phyloP scores from a whole-genome alignment of 2,329 filamentous ascomycete species.

The Curvularia lunata region DNA sequence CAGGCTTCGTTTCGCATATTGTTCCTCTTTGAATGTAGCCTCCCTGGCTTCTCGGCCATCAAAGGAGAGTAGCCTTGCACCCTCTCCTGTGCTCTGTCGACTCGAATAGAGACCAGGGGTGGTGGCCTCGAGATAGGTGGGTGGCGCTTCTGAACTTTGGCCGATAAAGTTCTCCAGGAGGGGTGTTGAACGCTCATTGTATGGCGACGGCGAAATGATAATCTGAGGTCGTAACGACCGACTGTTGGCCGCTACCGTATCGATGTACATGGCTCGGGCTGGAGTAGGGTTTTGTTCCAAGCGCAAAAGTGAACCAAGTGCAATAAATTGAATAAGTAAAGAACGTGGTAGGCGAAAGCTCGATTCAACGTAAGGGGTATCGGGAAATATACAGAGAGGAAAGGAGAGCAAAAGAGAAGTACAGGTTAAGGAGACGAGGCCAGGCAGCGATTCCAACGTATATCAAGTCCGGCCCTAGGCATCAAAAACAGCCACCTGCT shows the following conservation, averaged over 20 bases:
- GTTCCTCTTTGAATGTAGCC: slow-evolving; percentile 31
- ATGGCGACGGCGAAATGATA: slow-evolving; percentile 22
- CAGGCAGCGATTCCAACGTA: slow-evolving; percentile 25
- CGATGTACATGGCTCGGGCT: slow-evolving; percentile 38
- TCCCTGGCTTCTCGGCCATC: slow-evolving; percentile 27
- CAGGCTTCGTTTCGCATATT: slow-evolving; percentile 28
- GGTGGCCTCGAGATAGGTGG: slow-evolving; percentile 45
- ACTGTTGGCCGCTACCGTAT: slow-evolving; percentile 42
- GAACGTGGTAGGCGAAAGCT: slow-evolving; percentile 2
- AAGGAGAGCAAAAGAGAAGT: not conserved
- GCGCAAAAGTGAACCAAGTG: not conserved
- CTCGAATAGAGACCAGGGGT: slow-evolving; percentile 41
- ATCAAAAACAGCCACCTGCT: slow-evolving; percentile 22
- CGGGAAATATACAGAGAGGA: slow-evolving; percentile 3
- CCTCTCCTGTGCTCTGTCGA: slow-evolving; percentile 40
- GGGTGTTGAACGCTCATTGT: slow-evolving; percentile 31
- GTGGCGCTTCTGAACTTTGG: slow-evolving; percentile 27
- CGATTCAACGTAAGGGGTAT: slow-evolving; percentile 3
- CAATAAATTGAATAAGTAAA: slow-evolving; percentile 5
- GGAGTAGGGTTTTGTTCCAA: not conserved
- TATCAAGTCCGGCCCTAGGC: slow-evolving; percentile 19
- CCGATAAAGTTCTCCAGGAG: slow-evolving; percentile 36
- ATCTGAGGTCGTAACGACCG: slow-evolving; percentile 29
- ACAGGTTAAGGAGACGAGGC: slow-evolving; percentile 11
- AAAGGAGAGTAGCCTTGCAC: slow-evolving; percentile 33